These are phyloP conservation scores for Solanum neorickii DNA, from an alignment of 257 asterid species.

Conservation along the genomic window DNA sequence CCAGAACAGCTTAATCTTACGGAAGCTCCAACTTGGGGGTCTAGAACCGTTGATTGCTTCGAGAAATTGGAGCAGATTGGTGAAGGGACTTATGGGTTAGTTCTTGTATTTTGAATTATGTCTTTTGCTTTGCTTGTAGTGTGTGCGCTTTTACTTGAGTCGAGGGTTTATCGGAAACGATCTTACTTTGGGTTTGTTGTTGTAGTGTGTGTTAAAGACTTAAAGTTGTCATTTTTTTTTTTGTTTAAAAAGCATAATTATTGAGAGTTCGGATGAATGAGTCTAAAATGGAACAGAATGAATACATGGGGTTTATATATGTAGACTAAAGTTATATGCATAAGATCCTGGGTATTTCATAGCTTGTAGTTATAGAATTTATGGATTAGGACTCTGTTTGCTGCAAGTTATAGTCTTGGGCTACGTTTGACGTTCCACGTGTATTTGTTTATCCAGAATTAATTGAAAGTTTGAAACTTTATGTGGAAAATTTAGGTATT, in stretches of 20 bases:
- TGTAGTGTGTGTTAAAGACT: background rate
- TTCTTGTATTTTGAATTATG: background rate
- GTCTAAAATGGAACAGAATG: background rate
- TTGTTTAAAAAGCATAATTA: too few species aligned
- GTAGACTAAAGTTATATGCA: background rate
- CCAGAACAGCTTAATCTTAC: constrained; percentile 57
- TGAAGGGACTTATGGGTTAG: constrained; percentile 94
- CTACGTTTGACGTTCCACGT: background rate
- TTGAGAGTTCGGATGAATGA: background rate
- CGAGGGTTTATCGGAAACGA: background rate
- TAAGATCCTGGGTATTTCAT: background rate
- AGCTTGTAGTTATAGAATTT: background rate
- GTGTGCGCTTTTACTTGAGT: background rate
- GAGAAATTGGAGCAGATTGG: constrained; percentile 94
- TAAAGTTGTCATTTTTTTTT: background rate
- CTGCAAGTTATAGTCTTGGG: background rate
- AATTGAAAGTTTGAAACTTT: background rate
- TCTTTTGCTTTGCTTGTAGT: background rate
- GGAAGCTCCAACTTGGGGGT: constrained; percentile 86
- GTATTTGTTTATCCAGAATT: background rate
- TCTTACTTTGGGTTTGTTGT: background rate
- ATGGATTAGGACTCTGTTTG: background rate
- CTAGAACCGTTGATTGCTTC: constrained; percentile 89
- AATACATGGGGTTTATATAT: background rate
- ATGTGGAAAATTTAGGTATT: background rate